Base-by-base conservation (phyloP, 2,329 filamentous ascomycete genomes). In the Paramyrothecium roridum region DNA sequence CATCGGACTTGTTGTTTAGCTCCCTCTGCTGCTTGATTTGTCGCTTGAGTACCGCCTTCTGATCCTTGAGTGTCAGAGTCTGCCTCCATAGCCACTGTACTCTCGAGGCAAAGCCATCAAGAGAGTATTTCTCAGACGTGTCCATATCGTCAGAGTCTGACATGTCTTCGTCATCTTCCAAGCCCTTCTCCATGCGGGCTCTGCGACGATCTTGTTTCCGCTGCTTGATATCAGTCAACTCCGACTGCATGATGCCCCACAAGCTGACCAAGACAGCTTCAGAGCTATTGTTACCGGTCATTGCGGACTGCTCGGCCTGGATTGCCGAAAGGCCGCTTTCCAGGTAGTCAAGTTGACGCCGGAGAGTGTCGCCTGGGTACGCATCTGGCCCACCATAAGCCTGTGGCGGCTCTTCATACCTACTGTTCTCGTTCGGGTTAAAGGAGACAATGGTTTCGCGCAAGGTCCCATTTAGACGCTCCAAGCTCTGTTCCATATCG, bases 1-100 rank as follows among this genome's bases (percentile, higher is more conserved):
- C 79, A 61, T 96, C 91, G 1, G 91, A 92, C 67, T 93, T 93
- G 75, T 82, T 92, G 73, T 96, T 96, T 55, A 97, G 82, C 67
- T 96, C 91, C 56, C 93, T 89, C 73, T 98, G 93, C 69, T 98
- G 93, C 74, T 96, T 93, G 65, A 97, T 93, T 70, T 98, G 93
- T 47, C 92, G 86, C 65, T 93, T 89, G 10, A 98, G 80, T 21
- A 96, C 93, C 50, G 86, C 85, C 69, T 96, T 96, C 68, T 98
- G 93, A 63, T 96, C 90, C 58, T 90, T 87, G 37, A 97, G 77
- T 20, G 84, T 84, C 19, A 87, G 88, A n/a, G 91, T 84, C 56
- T 91, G 89, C 45, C 81, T 80, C 67, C 92, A 91, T 4, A 97
- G 76, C 74, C 86, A 89, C 64, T 92, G 88, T 1, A 98, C 86